Base-by-base conservation (phyloP, 805 yeast genomes). In the Lipomyces orientalis region DNA sequence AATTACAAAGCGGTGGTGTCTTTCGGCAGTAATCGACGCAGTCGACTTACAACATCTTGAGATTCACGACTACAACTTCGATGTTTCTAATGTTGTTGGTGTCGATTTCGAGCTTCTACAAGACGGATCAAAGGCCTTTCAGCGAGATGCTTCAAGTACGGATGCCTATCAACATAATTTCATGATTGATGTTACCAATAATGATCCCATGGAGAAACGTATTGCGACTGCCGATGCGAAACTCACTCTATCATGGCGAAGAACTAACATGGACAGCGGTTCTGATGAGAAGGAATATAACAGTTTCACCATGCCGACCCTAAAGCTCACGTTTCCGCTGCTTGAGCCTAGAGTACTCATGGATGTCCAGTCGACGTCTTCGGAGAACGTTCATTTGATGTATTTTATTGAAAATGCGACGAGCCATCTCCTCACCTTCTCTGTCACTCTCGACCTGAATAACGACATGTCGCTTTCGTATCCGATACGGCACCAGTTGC, bases 361-460 rank as follows among this genome's bases (percentile, higher is more conserved):
- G 2, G 78, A 76, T 54, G 54, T 71, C 68, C 1, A 67, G 74
- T 57, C 72, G 72, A 39, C 68, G 69, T 12, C 22, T 65, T 69
- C 69, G 39, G 73, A 71, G 37, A 69, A 66, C 1, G 71, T 81
- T 16, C 76, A 74, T 55, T 75, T 86, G 56, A 79, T 75, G 14
- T 90, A 85, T 74, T 81, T 82, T 61, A 74, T 91, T 60, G 97
- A 91, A 74, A 91, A 91, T 74, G 93, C 96, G 14, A 89, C 96
- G 0, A 82, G 89, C 1, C 81, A 89, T 56, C 83, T 88, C 1
- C 86, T 91, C 70, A 86, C 87, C 10, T 91, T 90, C 71, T 78
- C 88, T 12, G 80, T 87, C 1, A 79, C 81, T 12, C 76, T 87
- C 76, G 77, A 78, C 2, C 68, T 81, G 1, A 79, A 81, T 55